Percentiles rank a stretch among this genome's conserved stretches.
Conservation (phyloP, 352 stramenopile genomes). For the Phytophthora chlamydospora region DNA sequence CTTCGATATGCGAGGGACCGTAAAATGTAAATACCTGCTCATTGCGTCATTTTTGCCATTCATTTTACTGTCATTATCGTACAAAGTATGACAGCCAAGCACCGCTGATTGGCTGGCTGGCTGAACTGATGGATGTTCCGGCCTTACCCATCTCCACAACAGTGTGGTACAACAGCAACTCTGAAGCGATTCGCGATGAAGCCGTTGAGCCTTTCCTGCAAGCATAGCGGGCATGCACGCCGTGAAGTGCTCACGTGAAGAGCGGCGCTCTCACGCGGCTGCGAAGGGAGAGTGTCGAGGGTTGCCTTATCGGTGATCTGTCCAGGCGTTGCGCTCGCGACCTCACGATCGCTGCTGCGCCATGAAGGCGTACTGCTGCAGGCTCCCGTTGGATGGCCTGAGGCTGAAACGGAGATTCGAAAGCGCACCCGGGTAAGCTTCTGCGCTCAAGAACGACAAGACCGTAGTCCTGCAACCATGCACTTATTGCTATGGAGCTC, state of each 20-base stretch:
- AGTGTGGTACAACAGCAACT: background rate
- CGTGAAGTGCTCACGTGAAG: constrained; percentile 1
- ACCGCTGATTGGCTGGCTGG: background rate
- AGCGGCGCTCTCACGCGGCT: constrained; percentile 7
- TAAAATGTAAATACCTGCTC: no score
- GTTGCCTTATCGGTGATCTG: no score
- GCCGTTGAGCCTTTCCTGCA: no score
- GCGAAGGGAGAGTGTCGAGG: constrained; percentile 1
- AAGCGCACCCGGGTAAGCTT: background rate
- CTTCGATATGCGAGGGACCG: no score
- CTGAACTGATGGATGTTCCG: constrained; percentile 1
- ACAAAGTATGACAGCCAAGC: constrained; percentile 6
- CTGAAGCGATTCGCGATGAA: no score
- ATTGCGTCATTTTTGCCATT: background rate
- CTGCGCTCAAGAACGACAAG: background rate
- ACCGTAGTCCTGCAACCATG: no score
- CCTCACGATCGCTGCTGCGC: no score
- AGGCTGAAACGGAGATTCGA: no score
- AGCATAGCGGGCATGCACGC: no score
- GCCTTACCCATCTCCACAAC: constrained; percentile 7
- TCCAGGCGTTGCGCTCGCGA: background rate
- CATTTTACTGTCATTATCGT: background rate
- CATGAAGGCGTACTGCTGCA: no score
- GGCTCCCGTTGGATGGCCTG: no score
- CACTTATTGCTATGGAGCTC: no score